Conservation (phyloP, 2,329 filamentous ascomycete species). For the Ceratocystis eucalypticola region DNA sequence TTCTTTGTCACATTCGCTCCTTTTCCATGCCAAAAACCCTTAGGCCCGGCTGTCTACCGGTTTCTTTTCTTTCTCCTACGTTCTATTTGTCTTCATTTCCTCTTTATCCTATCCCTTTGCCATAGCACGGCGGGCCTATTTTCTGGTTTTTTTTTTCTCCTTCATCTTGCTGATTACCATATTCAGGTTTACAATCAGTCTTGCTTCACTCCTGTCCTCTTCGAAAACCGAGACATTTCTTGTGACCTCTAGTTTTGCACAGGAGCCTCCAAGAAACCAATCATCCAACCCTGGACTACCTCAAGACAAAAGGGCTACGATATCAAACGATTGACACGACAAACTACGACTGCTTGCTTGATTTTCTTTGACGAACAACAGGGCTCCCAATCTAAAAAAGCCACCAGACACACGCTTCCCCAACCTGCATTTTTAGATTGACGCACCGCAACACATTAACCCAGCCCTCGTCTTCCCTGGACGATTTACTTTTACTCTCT, state of each 20-base stretch:
- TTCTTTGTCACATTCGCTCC: neutral
- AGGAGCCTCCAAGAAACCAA: neutral
- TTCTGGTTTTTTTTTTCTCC: neutral
- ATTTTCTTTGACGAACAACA: slow-evolving; percentile 6
- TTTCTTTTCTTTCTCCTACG: neutral
- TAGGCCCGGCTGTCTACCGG: neutral
- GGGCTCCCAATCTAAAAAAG: slow-evolving; percentile 2
- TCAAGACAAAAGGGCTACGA: neutral
- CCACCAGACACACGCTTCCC: slow-evolving; percentile 4
- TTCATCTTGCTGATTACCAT: slow-evolving; percentile 1
- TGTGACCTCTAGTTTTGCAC: neutral
- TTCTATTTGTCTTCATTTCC: neutral
- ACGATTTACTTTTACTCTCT: neutral
- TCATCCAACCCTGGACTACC: neutral
- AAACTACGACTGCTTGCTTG: neutral
- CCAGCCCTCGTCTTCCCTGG: neutral
- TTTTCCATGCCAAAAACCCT: slow-evolving; percentile 5
- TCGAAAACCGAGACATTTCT: slow-evolving; percentile 7
- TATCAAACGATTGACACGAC: slow-evolving; percentile 9
- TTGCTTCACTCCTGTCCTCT: slow-evolving; percentile 6
- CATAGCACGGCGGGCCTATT: neutral
- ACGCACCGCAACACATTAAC: neutral
- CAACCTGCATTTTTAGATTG: slow-evolving; percentile 9
- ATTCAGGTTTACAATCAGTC: neutral
- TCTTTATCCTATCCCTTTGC: neutral